Percentiles rank a stretch among this genome's conserved stretches.
Conservation (phyloP, 768 basidiomycete genomes). For the Tulasnella sp. region DNA sequence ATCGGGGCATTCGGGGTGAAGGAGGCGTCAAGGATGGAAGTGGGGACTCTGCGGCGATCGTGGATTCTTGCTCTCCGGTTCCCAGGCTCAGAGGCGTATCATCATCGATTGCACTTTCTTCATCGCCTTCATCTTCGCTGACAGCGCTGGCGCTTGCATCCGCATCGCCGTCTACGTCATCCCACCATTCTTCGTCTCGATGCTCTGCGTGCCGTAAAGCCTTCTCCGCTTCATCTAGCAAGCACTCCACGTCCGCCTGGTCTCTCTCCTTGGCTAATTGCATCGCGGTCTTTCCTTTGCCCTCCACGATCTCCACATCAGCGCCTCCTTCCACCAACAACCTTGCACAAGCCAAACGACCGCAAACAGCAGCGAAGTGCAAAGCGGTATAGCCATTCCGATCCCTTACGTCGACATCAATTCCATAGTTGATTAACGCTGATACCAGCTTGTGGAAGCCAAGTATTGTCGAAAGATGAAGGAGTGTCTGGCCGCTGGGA, state of each 20-base stretch:
- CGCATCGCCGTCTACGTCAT: background rate
- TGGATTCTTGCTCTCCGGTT: background rate
- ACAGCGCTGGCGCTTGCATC: background rate
- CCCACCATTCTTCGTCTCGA: constrained; percentile 21
- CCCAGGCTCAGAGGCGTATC: constrained; percentile 2
- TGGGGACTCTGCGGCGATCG: background rate
- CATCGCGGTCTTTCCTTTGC: constrained; percentile 51
- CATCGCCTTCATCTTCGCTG: constrained; percentile 9
- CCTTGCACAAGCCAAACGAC: constrained; percentile 48
- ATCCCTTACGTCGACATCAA: constrained; percentile 76
- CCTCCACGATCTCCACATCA: constrained; percentile 60
- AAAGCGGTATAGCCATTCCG: constrained; percentile 82
- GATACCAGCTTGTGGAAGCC: constrained; percentile 55
- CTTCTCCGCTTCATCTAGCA: constrained; percentile 31
- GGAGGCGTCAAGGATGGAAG: background rate
- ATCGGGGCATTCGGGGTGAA: background rate
- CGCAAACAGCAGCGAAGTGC: constrained; percentile 65
- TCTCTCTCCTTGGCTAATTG: constrained; percentile 38
- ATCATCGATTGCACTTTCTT: constrained; percentile 15
- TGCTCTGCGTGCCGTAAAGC: constrained; percentile 17
- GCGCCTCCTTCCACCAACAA: constrained; percentile 59
- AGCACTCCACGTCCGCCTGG: constrained; percentile 19
- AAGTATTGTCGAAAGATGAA: constrained; percentile 76
- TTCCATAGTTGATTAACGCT: constrained; percentile 57
- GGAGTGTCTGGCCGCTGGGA: constrained; percentile 63